Evolutionary conservation across 2,329 filamentous ascomycete genomes (phyloP).

Genomic region (Epicoccum sorghinum): DNA sequence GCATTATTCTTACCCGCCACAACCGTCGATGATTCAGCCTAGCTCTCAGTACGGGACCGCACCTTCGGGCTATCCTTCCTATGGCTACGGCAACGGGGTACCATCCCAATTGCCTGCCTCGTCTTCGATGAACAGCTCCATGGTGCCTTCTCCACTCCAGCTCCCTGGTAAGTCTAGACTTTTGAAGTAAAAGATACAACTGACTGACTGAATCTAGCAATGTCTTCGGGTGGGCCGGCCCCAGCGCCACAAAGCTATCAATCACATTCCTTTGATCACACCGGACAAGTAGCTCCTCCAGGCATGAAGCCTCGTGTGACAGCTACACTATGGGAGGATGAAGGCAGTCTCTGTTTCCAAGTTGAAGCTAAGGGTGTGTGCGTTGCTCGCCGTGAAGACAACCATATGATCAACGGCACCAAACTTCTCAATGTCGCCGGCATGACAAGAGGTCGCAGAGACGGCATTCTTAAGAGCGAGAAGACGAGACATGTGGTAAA

Average conservation of each 20-base stretch:
- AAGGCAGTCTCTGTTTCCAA: conserved; percentile 96
- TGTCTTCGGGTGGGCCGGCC: conserved; percentile 42
- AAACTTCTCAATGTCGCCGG: conserved; percentile 96
- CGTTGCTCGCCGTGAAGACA: conserved; percentile 94
- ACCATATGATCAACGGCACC: conserved; percentile 99
- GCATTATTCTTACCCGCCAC: conserved; percentile 74
- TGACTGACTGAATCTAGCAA: conserved; percentile 31
- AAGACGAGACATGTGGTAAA: conserved; percentile 97
- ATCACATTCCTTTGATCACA: conserved; percentile 74
- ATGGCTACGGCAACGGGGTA: conserved; percentile 77
- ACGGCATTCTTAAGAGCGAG: conserved; percentile 97
- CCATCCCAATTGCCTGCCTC: conserved; percentile 75
- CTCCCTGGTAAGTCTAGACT: conserved; percentile 55
- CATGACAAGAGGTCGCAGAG: conserved; percentile 93
- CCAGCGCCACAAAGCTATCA: conserved; percentile 42
- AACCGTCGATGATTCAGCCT: conserved; percentile 76
- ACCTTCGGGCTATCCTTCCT: conserved; percentile 67
- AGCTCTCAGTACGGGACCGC: conserved; percentile 70
- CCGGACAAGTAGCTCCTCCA: conserved; percentile 88
- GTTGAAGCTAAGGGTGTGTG: conserved; percentile 96
- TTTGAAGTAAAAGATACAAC: background rate
- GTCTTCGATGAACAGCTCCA: conserved; percentile 69
- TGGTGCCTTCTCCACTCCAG: conserved; percentile 74
- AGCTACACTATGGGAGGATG: conserved; percentile 96
- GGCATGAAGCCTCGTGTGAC: conserved; percentile 97